Percentiles rank a stretch among this genome's conserved stretches.
phyloP scores from a whole-genome alignment of 2,329 filamentous ascomycete genomes.

The Colletotrichum sp. region DNA sequence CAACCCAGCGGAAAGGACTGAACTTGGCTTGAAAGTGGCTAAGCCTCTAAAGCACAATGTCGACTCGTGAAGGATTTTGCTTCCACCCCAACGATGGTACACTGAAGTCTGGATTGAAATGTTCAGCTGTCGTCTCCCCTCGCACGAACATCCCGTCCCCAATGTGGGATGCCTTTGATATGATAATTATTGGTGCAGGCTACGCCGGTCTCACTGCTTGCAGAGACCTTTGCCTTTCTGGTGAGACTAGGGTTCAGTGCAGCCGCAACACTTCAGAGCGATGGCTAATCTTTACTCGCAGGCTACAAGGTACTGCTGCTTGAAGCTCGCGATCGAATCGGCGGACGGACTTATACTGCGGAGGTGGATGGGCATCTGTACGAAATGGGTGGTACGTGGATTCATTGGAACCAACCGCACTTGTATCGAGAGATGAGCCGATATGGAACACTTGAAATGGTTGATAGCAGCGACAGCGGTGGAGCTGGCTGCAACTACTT shows the following conservation, averaged over 20 bases:
- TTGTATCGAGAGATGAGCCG: slow-evolving; percentile 49
- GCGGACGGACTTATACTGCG: slow-evolving; percentile 43
- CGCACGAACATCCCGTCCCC: no score
- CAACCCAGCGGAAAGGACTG: no score
- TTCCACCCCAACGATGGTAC: no score
- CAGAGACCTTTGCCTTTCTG: slow-evolving; percentile 17
- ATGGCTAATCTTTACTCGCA: neutral
- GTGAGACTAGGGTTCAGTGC: neutral
- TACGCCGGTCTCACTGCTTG: slow-evolving; percentile 25
- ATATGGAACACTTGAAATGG: slow-evolving; percentile 29
- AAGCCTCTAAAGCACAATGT: no score
- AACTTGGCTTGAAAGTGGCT: no score
- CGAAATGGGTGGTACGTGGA: slow-evolving; percentile 50
- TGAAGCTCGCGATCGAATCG: slow-evolving; percentile 46
- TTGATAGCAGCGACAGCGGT: no score
- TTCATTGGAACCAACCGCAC: slow-evolving; percentile 44
- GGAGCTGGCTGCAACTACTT: no score
- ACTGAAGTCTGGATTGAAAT: no score
- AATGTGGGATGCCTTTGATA: slow-evolving; percentile 10
- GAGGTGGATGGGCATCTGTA: slow-evolving; percentile 39
- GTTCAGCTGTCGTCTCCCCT: no score
- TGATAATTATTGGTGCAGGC: slow-evolving; percentile 26
- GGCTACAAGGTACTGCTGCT: slow-evolving; percentile 36
- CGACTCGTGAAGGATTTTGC: no score
- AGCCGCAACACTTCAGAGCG: no score